These are phyloP conservation scores for Rhizopogon vesiculosus DNA, from an alignment of 768 basidiomycete species.

Conservation along the genomic window DNA sequence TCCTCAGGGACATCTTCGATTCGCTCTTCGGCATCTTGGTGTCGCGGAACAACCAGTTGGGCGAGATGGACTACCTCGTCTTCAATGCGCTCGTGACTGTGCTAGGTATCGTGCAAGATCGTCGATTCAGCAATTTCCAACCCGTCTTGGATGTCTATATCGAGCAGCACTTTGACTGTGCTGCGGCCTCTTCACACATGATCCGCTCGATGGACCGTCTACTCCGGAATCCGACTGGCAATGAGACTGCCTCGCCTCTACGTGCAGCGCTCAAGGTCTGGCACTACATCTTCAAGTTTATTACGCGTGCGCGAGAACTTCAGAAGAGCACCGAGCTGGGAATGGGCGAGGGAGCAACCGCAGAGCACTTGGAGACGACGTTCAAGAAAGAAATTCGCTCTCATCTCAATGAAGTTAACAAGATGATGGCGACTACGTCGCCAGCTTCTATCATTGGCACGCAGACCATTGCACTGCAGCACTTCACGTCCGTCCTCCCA, in stretches of 20 bases:
- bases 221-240: constrained; percentile 64
- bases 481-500: constrained; percentile 89
- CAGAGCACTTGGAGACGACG: constrained; percentile 76
- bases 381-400: constrained; percentile 82
- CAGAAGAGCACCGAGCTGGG: constrained; percentile 80
- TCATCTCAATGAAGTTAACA: constrained; percentile 77
- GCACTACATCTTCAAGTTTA: constrained; percentile 95
- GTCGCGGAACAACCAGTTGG: constrained; percentile 65
- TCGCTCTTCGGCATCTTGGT: constrained; percentile 86
- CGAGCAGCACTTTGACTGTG: constrained; percentile 79
- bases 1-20: constrained; percentile 87
- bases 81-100: constrained; percentile 91
- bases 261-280: constrained; percentile 93
- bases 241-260: constrained; percentile 71
- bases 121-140: constrained; percentile 93
- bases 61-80: constrained; percentile 80
- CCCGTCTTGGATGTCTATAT: constrained; percentile 93
- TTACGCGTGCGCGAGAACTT: constrained; percentile 82
- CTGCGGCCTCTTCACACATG: constrained; percentile 78
- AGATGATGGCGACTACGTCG: constrained; percentile 78
- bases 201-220: constrained; percentile 85
- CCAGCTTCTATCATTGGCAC: constrained; percentile 93
- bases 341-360: constrained; percentile 75
- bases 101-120: constrained; percentile 88
- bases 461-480: constrained; percentile 89